Conservation (phyloP, 345 rosid genomes). For the Camelina neglecta region DNA sequence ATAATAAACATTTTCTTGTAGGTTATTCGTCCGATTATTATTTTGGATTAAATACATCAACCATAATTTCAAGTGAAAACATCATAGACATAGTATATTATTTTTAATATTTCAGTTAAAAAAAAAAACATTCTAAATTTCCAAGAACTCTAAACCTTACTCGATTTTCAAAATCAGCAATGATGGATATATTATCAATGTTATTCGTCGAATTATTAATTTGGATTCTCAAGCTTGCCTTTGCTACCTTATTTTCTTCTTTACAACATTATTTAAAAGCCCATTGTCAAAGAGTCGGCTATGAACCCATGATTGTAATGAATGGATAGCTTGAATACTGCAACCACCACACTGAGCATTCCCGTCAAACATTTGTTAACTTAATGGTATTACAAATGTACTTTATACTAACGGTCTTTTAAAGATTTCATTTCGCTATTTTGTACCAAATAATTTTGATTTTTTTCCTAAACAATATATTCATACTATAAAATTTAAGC, state of each 20-base stretch:
- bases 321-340: constrained; percentile 28
- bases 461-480: too few species aligned
- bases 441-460: background rate
- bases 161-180: background rate
- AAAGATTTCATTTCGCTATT: background rate
- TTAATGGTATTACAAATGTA: background rate
- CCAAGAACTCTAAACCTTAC: background rate
- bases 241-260: constrained; percentile 6
- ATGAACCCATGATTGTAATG: constrained; percentile 33
- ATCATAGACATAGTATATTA: background rate
- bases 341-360: constrained; percentile 35
- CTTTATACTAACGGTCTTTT: background rate
- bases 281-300: constrained; percentile 16
- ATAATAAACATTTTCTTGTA: background rate
- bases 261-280: background rate
- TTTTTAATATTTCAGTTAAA: background rate
- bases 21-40: background rate
- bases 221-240: constrained; percentile 7
- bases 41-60: background rate
- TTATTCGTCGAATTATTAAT: constrained; percentile 11
- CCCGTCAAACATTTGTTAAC: background rate
- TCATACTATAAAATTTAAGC: background rate
- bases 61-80: background rate
- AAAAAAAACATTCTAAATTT: background rate
- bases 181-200: background rate